Evolutionary conservation across 2,329 filamentous ascomycete species (phyloP).

Genomic region (Trichophyton verrucosum): DNA sequence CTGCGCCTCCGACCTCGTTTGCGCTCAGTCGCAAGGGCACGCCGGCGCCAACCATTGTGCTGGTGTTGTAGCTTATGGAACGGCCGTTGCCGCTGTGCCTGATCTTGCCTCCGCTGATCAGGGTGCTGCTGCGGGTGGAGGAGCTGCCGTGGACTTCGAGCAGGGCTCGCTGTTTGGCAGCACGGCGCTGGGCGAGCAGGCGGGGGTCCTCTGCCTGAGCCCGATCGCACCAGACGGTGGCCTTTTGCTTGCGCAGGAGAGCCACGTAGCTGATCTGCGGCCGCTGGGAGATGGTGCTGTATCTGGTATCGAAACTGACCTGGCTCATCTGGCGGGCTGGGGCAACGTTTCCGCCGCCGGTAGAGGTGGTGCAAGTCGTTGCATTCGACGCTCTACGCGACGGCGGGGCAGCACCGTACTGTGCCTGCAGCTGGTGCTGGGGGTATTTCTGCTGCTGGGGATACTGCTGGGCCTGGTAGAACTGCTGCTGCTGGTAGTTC

Average conservation of each 20-base stretch:
- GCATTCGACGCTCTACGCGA: constrained; percentile 29
- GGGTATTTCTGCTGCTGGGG: constrained; percentile 2
- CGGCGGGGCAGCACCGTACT: constrained; percentile 6
- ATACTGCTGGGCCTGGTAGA: not conserved
- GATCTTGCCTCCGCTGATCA: constrained; percentile 63
- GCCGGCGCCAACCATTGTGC: constrained; percentile 61
- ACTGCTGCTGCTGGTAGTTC: not conserved
- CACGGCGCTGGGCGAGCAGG: constrained; percentile 66
- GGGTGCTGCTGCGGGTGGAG: constrained; percentile 48
- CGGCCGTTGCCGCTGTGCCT: constrained; percentile 72
- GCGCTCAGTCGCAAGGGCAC: constrained; percentile 86
- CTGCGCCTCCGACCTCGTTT: constrained; percentile 85
- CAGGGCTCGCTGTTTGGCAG: constrained; percentile 74
- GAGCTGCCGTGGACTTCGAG: constrained; percentile 62
- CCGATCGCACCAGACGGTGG: constrained; percentile 95
- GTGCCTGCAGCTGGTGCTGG: not conserved
- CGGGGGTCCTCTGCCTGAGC: constrained; percentile 85
- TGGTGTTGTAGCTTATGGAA: constrained; percentile 65
- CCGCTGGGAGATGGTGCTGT: constrained; percentile 65
- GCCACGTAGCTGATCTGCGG: constrained; percentile 83
- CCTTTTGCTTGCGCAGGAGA: constrained; percentile 91
- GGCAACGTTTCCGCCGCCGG: constrained; percentile 17
- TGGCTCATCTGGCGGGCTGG: constrained; percentile 20
- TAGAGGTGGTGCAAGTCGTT: constrained; percentile 31
- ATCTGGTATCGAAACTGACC: constrained; percentile 37